phyloP scores from a whole-genome alignment of 352 stramenopile genomes.

The Pythium vanterpoolii region DNA sequence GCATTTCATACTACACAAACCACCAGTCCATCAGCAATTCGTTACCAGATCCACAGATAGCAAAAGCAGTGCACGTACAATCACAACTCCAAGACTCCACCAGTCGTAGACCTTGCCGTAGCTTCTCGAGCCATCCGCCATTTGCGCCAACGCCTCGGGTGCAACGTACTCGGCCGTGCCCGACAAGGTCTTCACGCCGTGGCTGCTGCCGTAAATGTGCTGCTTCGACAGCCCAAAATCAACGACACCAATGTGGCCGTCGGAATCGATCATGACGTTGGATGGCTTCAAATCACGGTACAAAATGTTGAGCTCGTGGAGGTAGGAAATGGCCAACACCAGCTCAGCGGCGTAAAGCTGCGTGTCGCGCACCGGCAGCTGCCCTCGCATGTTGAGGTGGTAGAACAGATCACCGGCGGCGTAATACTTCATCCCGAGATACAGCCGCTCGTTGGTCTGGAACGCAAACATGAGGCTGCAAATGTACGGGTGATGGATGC shows the following conservation, averaged over 20 bases:
- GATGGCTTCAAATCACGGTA: constrained; percentile 87
- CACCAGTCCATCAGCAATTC: not conserved
- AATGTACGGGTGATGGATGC: constrained; percentile 87
- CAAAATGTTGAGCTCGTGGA: constrained; percentile 88
- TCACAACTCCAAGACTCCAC: constrained; percentile 86
- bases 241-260: constrained; percentile 86
- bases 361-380: constrained; percentile 55
- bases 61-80: constrained; percentile 49
- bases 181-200: constrained; percentile 83
- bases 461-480: constrained; percentile 87
- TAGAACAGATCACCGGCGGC: constrained; percentile 87
- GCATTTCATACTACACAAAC: constrained; percentile 75
- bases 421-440: constrained; percentile 90
- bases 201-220: constrained; percentile 84
- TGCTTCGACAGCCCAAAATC: constrained; percentile 89
- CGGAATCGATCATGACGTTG: constrained; percentile 88
- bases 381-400: constrained; percentile 81
- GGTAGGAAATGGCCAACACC: constrained; percentile 85
- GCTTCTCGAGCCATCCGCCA: constrained; percentile 70
- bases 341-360: constrained; percentile 83
- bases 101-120: constrained; percentile 90
- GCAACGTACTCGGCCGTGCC: constrained; percentile 87
- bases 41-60: not conserved
- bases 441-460: constrained; percentile 86
- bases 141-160: constrained; percentile 79